Percentiles rank a stretch among this genome's conserved stretches.
Evolutionary conservation across 805 yeast species (phyloP).

Genomic region (Barnettozyma wickerhamii): DNA sequence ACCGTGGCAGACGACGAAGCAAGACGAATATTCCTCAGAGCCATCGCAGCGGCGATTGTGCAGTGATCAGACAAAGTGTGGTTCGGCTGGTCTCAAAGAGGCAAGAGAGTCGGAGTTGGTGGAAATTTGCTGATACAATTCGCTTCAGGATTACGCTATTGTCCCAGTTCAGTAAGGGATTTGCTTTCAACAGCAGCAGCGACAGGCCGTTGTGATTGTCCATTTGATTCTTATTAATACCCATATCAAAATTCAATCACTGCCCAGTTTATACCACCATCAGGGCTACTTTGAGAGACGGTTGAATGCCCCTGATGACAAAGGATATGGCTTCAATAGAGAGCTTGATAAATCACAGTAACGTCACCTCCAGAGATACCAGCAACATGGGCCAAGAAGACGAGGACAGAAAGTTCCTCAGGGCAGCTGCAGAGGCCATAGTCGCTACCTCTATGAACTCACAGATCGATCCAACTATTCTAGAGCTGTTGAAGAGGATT

Average conservation of each 20-base stretch:
- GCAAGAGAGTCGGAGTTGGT: not conserved
- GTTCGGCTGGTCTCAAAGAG: not conserved
- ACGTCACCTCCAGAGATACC: not conserved
- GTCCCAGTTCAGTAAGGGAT: no score
- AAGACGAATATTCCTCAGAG: no score
- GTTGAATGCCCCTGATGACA: no score
- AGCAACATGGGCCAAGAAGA: slow-evolving; percentile 12
- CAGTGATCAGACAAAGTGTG: not conserved
- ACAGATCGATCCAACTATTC: slow-evolving; percentile 58
- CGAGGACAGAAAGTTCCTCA: slow-evolving; percentile 52
- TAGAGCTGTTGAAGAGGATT: slow-evolving; percentile 51
- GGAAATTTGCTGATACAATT: not conserved
- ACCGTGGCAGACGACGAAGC: no score
- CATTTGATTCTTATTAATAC: not conserved
- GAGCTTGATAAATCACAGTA: not conserved
- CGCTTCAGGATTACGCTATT: not conserved
- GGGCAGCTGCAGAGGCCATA: slow-evolving; percentile 58
- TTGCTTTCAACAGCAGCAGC: no score
- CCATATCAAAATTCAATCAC: slow-evolving; percentile 2
- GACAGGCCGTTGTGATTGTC: no score
- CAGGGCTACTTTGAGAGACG: not conserved
- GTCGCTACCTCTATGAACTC: slow-evolving; percentile 46
- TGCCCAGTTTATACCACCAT: not conserved
- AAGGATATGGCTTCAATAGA: not conserved
- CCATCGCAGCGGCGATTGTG: no score